Conservation (phyloP, 768 basidiomycete species). For the Trametes elegans region DNA sequence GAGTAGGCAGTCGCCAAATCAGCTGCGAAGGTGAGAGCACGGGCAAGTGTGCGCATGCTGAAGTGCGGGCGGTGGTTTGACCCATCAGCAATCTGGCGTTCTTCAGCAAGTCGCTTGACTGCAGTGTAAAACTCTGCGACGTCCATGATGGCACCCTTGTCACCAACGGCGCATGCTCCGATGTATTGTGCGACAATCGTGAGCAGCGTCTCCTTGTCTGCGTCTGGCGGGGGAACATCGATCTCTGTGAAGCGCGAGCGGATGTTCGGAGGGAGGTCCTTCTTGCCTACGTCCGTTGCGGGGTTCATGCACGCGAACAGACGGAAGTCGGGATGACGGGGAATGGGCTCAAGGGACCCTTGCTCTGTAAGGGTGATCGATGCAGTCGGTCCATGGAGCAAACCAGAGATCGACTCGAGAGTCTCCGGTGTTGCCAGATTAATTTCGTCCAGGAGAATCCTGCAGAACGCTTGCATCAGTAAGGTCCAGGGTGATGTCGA, state of each 20-base stretch:
- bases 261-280: slow-evolving; percentile 89
- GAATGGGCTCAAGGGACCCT: slow-evolving; percentile 85
- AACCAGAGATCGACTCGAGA: slow-evolving; percentile 85
- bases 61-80: slow-evolving; percentile 92
- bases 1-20: slow-evolving; percentile 77
- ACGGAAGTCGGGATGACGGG: slow-evolving; percentile 92
- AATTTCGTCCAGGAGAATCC: slow-evolving; percentile 95
- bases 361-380: slow-evolving; percentile 94
- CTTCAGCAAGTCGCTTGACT: slow-evolving; percentile 72
- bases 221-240: slow-evolving; percentile 91
- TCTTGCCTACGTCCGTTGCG: slow-evolving; percentile 97
- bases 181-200: slow-evolving; percentile 90
- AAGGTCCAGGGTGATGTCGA: slow-evolving; percentile 3
- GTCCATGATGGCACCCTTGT: slow-evolving; percentile 85
- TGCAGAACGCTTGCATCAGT: slow-evolving; percentile 69
- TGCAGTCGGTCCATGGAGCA: slow-evolving; percentile 80
- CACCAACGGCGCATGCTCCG: slow-evolving; percentile 75
- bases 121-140: slow-evolving; percentile 87
- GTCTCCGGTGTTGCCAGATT: slow-evolving; percentile 95
- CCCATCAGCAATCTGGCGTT: slow-evolving; percentile 85
- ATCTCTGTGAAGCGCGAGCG: slow-evolving; percentile 93
- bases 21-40: slow-evolving; percentile 87
- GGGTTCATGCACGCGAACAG: slow-evolving; percentile 99
- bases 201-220: slow-evolving; percentile 85
- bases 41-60: slow-evolving; percentile 93